Evolutionary conservation across 1,139 yeast species (phyloP).

Genomic region (Suhomyces bokatorum): DNA sequence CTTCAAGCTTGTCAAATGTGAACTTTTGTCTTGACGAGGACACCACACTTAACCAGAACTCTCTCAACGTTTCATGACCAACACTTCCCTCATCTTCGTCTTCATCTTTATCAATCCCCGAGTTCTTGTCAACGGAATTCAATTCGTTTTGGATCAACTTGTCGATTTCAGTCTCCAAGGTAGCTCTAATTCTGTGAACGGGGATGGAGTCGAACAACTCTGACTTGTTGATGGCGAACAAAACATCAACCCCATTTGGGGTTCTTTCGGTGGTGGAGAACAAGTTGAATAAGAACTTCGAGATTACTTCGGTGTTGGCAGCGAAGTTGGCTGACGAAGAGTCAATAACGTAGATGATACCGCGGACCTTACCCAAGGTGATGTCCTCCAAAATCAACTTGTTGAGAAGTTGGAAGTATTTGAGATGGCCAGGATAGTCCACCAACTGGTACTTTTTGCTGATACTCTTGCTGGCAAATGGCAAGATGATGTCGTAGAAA

Average conservation of each 20-base stretch:
- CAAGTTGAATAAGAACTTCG: slow-evolving; percentile 56
- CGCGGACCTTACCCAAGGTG: slow-evolving; percentile 51
- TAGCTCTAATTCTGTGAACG: slow-evolving; percentile 53
- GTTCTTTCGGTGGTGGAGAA: slow-evolving; percentile 57
- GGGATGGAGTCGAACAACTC: slow-evolving; percentile 86
- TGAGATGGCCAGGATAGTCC: slow-evolving; percentile 87
- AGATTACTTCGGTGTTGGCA: slow-evolving; percentile 47
- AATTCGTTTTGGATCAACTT: slow-evolving; percentile 47
- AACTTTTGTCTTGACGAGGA: slow-evolving; percentile 43
- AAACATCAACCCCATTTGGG: slow-evolving; percentile 66
- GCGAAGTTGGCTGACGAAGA: slow-evolving; percentile 45
- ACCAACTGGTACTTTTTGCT: slow-evolving; percentile 48
- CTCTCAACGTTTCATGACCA: slow-evolving; percentile 30
- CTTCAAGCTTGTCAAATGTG: slow-evolving; percentile 66
- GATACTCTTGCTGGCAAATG: slow-evolving; percentile 36
- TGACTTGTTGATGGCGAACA: slow-evolving; percentile 78
- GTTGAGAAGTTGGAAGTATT: slow-evolving; percentile 55
- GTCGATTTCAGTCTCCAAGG: slow-evolving; percentile 66
- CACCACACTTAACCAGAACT: slow-evolving; percentile 49
- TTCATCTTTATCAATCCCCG: slow-evolving; percentile 40
- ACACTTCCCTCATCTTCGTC: slow-evolving; percentile 29
- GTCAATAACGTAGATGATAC: slow-evolving; percentile 71
- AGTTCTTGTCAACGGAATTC: slow-evolving; percentile 16
- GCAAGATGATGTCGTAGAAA: slow-evolving; percentile 30
- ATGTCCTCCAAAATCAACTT: slow-evolving; percentile 45